Base-by-base conservation (phyloP, 768 basidiomycete species). In the Gautieria morchelliformis region DNA sequence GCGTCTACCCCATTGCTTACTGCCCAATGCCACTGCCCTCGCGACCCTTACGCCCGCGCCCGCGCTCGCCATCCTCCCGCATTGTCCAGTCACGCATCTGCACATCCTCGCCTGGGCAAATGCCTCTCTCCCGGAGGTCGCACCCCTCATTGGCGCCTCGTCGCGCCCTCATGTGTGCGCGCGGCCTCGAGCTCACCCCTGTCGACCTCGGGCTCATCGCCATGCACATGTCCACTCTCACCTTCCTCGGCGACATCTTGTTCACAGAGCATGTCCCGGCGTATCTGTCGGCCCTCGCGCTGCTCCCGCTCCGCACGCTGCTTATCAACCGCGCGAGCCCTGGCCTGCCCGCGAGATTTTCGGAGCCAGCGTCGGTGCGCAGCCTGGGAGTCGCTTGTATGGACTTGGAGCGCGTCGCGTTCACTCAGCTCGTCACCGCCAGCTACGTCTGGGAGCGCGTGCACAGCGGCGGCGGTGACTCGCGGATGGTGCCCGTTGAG, bases 101-200 rank as follows among this genome's bases (percentile, higher is more conserved):
- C 55, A 56, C 55, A 56, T 56, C 42, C 55, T 56, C 24, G 55
- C 55, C 30, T 56, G 55, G 55, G 55, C 55, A n/a, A 22, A 37
- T 17, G 27, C 42, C 11, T 39, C 42, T n/a, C 20, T 56, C 22
- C 24, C 24, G 4, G 22, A 56, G n/a, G 55, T 48, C 4, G 55
- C 55, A 0, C 55, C 42, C 22, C n/a, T 33, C 22, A 22, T 56
- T 27, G 40, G 27, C 32, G 27, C 44, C 7, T 56, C 55, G 3
- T n/a, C 42, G 45, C n/a, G 55, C 55, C 19, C 32, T 56, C 10
- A 56, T 56, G 55, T 46, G 42, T 19, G 55, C 55, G 5, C 55
- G 47, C 27, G 41, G 55, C 42, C 46, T 56, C 55, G 55, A 46
- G 33, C 42, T 56, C 9, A 47, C 22, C 40, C 55, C 55, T 3